Evolutionary conservation across 177 flowering plant species (phyloP), one percentile per base, ranked within the genome.

Genomic region (Vitis hybrid): DNA sequence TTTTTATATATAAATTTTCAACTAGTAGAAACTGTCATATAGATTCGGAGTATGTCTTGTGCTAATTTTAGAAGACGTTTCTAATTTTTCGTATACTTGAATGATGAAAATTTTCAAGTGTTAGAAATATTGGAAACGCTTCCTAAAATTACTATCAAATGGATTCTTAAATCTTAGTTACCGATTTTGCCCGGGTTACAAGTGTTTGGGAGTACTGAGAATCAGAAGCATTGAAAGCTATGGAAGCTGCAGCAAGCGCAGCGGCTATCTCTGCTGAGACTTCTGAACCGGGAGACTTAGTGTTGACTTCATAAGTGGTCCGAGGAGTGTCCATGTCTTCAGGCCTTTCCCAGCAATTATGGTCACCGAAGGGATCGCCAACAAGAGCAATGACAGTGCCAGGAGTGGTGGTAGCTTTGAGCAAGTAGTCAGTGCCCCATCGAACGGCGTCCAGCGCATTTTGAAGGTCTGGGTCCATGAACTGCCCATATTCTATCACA

Each of bases 181-280:
- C 45, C 45, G 45, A 39, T 39, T 0, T 7, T 5, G 45, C 45
- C 45, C 7, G 45, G 2, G 6, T 1, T 39, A 7, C 45, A 7
- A 39, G 45, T 39, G 45, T 39, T 39, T 39, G 45, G 8, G 45
- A 39, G 45, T 39, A 39, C 8, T 5, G 45, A 39, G 6, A 39
- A 39, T 39, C 45, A 39, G 45, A 39, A 39, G 45, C 6, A 7
- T 39, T 75, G 78, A 96, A 96, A 10, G 89, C 97, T 45, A 96
- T 87, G 26, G 98, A 90, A 2, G 97, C 97, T 6, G 98, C 99
- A 32, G 99, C 99, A 39, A 96, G 70, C 8, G 99, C 99, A 18
- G 99, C 98, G 17, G 97, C 98, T 15, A 97, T 93, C 75, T 96
- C 99, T 3, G 97, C 99, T 0, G 99, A 97, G 70, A 96, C 97